Percentiles rank a stretch among this genome's conserved stretches.
Conservation (phyloP, 2,329 filamentous ascomycete species). For the Tolypocladium tropicale region DNA sequence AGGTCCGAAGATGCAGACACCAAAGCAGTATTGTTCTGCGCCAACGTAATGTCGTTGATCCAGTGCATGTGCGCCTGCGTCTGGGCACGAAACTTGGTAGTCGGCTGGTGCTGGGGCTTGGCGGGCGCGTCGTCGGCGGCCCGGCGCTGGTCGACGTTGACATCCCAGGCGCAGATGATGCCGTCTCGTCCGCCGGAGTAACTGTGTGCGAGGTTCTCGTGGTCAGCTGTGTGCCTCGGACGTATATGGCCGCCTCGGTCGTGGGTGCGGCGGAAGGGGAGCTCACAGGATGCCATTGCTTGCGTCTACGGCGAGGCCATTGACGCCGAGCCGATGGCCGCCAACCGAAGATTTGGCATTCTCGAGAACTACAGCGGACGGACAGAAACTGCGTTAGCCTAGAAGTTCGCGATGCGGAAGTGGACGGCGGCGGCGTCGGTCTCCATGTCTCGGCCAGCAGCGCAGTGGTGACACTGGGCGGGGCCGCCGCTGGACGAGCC, state of each 20-base stretch:
- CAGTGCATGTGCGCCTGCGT: conserved; percentile 80
- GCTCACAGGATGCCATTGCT: conserved; percentile 77
- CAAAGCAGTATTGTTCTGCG: conserved; percentile 65
- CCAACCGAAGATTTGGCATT: conserved; percentile 50
- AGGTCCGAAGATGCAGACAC: conserved; percentile 91
- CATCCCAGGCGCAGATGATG: conserved; percentile 90
- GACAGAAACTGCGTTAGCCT: conserved; percentile 1
- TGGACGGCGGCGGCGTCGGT: background rate
- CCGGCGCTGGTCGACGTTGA: conserved; percentile 56
- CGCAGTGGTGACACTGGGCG: background rate
- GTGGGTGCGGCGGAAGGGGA: background rate
- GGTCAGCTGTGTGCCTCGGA: background rate
- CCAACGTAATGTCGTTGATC: conserved; percentile 86
- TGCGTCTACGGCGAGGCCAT: conserved; percentile 81
- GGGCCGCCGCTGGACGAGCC: background rate
- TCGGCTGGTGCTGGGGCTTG: conserved; percentile 20
- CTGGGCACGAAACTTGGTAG: conserved; percentile 50
- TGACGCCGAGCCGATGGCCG: conserved; percentile 88
- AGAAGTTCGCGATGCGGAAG: background rate
- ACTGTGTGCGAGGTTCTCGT: conserved; percentile 41
- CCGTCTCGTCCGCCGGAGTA: conserved; percentile 96
- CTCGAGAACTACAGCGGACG: conserved; percentile 39
- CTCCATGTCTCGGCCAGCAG: background rate
- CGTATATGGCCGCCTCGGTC: background rate
- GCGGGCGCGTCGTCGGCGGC: conserved; percentile 17